phyloP scores from a whole-genome alignment of 1,139 yeast genomes.

The Meyerozyma sp. region DNA sequence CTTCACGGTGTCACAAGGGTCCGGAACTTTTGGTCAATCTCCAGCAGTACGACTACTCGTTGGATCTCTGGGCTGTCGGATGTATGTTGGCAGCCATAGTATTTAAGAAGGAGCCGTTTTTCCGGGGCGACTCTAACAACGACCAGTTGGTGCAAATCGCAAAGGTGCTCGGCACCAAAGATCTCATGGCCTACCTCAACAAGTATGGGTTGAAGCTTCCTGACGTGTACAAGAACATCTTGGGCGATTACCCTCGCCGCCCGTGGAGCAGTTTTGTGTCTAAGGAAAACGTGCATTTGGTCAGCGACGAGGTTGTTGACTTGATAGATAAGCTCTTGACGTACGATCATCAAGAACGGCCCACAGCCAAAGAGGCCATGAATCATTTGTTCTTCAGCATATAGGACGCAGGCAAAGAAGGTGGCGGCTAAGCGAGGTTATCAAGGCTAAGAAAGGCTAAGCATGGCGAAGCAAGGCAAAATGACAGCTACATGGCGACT shows the following conservation, averaged over 20 bases:
- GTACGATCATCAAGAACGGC: slow-evolving; percentile 91
- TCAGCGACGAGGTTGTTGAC: slow-evolving; percentile 69
- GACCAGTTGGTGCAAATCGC: slow-evolving; percentile 96
- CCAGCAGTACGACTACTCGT: slow-evolving; percentile 88
- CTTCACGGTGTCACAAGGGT: slow-evolving; percentile 96
- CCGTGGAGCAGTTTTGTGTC: slow-evolving; percentile 87
- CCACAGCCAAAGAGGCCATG: slow-evolving; percentile 95
- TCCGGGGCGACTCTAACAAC: slow-evolving; percentile 93
- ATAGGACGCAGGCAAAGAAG: background rate
- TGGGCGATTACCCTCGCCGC: slow-evolving; percentile 74
- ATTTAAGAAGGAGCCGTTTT: slow-evolving; percentile 93
- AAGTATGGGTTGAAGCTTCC: slow-evolving; percentile 76
- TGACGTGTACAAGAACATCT: slow-evolving; percentile 68
- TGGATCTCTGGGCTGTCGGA: slow-evolving; percentile 96
- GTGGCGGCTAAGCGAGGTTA: too few relatives aligned
- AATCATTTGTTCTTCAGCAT: slow-evolving; percentile 40
- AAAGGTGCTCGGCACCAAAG: slow-evolving; percentile 87
- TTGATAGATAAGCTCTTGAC: slow-evolving; percentile 76
- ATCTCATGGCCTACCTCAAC: slow-evolving; percentile 62
- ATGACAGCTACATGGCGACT: too few relatives aligned
- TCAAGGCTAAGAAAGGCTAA: too few relatives aligned
- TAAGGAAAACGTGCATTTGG: slow-evolving; percentile 65
- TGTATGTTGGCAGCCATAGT: slow-evolving; percentile 98
- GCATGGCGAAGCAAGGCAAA: too few relatives aligned
- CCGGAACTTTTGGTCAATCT: slow-evolving; percentile 94